phyloP scores from a whole-genome alignment of 805 yeast species.

The Suhomyces sp. region DNA sequence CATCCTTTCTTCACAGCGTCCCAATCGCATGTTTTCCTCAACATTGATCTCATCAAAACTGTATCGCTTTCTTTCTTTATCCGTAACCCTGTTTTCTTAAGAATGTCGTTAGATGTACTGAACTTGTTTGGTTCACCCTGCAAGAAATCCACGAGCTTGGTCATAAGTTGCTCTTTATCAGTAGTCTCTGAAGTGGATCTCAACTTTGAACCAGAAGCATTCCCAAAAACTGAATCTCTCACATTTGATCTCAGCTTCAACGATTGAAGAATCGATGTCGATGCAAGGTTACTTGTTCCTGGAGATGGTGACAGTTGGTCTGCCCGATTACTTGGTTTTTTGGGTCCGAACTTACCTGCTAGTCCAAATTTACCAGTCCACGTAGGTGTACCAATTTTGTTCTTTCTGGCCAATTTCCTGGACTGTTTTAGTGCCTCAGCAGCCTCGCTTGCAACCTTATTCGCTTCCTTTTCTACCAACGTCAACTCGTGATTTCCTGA shows the following conservation, averaged over 20 bases:
- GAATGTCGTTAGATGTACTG: conserved; percentile 53
- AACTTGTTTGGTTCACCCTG: conserved; percentile 32
- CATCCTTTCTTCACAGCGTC: conserved; percentile 58
- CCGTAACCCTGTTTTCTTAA: conserved; percentile 34
- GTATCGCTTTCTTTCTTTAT: conserved; percentile 49
- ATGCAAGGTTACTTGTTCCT: conserved; percentile 27
- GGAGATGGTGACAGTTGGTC: not conserved
- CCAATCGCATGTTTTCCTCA: conserved; percentile 70
- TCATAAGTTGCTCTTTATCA: conserved; percentile 25
- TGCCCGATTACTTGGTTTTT: conserved; percentile 5
- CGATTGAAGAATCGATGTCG: conserved; percentile 49
- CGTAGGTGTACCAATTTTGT: conserved; percentile 77
- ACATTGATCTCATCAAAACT: conserved; percentile 62
- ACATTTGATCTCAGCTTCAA: conserved; percentile 45
- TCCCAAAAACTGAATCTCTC: conserved; percentile 20
- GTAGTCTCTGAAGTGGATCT: conserved; percentile 4
- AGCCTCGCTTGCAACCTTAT: conserved; percentile 52
- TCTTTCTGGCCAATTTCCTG: conserved; percentile 46
- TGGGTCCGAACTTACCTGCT: conserved; percentile 60
- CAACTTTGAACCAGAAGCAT: conserved; percentile 6
- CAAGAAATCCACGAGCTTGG: conserved; percentile 42
- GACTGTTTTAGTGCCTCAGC: conserved; percentile 61
- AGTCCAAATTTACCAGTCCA: conserved; percentile 94
- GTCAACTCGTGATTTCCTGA: conserved; percentile 51
- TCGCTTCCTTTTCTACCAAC: conserved; percentile 65